Conservation (phyloP, 2,329 filamentous ascomycete genomes). For the Tolypocladium tropicale region DNA sequence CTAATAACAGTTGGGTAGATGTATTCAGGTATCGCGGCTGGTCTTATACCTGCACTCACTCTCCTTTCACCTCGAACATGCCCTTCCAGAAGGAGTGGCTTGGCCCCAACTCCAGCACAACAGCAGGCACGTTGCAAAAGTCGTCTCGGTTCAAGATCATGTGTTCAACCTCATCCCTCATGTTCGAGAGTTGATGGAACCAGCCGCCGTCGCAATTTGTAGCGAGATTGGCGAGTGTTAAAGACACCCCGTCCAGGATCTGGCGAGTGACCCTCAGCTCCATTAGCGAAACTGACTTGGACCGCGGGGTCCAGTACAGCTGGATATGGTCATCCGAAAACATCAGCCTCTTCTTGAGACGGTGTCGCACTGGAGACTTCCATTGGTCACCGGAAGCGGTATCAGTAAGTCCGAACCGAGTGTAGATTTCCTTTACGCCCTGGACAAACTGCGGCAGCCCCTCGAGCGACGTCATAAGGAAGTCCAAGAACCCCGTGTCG, state of each 20-base stretch:
- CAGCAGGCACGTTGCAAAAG: not conserved
- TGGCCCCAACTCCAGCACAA: not conserved
- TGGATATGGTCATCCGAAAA: not conserved
- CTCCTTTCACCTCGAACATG: not conserved
- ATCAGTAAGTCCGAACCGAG: no score
- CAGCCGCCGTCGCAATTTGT: not conserved
- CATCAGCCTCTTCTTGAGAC: not conserved
- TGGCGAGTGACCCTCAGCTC: no score
- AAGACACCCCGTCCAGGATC: not conserved
- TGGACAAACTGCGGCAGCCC: not conserved
- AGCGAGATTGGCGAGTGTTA: not conserved
- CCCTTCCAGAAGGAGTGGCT: not conserved
- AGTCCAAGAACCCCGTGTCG: not conserved
- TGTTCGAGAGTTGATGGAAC: not conserved
- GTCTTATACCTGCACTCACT: not conserved
- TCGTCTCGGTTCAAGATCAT: not conserved
- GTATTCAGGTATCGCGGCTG: not conserved
- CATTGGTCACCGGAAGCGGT: no score
- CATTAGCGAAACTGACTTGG: no score
- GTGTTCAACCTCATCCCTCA: not conserved
- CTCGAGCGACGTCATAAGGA: not conserved
- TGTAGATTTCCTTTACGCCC: no score
- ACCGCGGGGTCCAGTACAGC: not conserved
- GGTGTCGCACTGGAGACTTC: not conserved
- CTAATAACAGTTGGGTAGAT: not conserved